Conservation (phyloP, 345 rosid genomes). For the Zanthoxylum bungeanum region DNA sequence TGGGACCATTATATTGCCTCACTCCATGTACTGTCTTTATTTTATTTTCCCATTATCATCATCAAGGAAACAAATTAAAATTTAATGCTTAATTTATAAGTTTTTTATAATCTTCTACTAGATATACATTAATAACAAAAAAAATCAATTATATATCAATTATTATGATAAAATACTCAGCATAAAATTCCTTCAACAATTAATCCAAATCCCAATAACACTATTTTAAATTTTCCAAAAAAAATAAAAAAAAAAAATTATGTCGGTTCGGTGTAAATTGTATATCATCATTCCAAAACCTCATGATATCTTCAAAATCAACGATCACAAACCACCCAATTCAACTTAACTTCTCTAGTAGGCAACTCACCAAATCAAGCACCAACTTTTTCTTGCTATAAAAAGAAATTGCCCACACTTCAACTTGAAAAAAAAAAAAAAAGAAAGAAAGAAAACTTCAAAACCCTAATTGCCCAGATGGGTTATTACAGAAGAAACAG, state of each 20-base stretch:
- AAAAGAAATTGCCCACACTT: not conserved
- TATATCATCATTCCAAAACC: not conserved
- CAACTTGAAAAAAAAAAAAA: not conserved
- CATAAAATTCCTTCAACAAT: too few relatives aligned
- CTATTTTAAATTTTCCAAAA: too few relatives aligned
- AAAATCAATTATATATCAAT: too few relatives aligned
- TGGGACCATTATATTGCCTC: not conserved
- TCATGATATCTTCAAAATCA: not conserved
- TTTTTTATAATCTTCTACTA: too few relatives aligned
- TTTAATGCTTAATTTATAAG: too few relatives aligned
- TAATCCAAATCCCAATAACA: too few relatives aligned
- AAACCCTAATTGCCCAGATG: slow-evolving; percentile 9
- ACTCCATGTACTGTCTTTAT: not conserved
- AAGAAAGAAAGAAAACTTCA: too few relatives aligned
- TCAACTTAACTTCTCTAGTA: not conserved
- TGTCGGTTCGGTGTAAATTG: too few relatives aligned
- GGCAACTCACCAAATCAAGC: not conserved
- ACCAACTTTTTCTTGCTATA: slow-evolving; percentile 11
- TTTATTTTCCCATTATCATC: not conserved
- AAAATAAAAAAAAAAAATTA: too few relatives aligned
- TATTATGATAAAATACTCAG: too few relatives aligned
- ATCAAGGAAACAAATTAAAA: too few relatives aligned
- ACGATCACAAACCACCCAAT: not conserved
- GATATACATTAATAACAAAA: too few relatives aligned
- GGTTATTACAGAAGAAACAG: slow-evolving; percentile 44